Percentiles rank a stretch among this genome's conserved stretches.
Evolutionary conservation across 2,329 filamentous ascomycete species (phyloP).

Genomic region (Daldinia sp.): DNA sequence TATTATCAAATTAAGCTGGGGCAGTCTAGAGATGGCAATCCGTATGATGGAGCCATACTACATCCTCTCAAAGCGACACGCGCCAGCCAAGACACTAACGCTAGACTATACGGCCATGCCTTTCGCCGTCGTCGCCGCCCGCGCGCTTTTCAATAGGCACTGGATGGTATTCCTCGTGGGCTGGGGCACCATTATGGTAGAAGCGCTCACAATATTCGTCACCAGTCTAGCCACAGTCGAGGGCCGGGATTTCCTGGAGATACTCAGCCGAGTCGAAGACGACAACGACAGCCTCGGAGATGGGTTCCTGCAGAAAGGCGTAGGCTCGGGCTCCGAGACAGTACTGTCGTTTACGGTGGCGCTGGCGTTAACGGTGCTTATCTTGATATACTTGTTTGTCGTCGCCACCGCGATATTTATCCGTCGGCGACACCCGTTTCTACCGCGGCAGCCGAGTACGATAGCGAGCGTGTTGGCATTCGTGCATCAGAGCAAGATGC

Average conservation of each 20-base stretch:
- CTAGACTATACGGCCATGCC: conserved; percentile 78
- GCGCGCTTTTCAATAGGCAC: conserved; percentile 70
- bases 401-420: conserved; percentile 68
- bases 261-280: conserved; percentile 33
- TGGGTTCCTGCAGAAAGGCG: conserved; percentile 39
- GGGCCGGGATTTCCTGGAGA: conserved; percentile 65
- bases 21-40: conserved; percentile 71
- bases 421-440: conserved; percentile 72
- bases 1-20: conserved; percentile 73
- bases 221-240: conserved; percentile 72
- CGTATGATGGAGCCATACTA: conserved; percentile 80
- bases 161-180: conserved; percentile 73
- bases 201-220: conserved; percentile 75
- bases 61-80: conserved; percentile 71
- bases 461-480: conserved; percentile 80
- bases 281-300: conserved; percentile 29
- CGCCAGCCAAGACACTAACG: conserved; percentile 70
- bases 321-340: conserved; percentile 67
- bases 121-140: conserved; percentile 70
- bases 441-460: conserved; percentile 80
- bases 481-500: conserved; percentile 82
- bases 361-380: conserved; percentile 66
- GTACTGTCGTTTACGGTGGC: conserved; percentile 71
- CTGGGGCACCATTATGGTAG: conserved; percentile 74
- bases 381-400: conserved; percentile 70